phyloP scores from a whole-genome alignment of 805 yeast species.

The Candida gorgasii region DNA sequence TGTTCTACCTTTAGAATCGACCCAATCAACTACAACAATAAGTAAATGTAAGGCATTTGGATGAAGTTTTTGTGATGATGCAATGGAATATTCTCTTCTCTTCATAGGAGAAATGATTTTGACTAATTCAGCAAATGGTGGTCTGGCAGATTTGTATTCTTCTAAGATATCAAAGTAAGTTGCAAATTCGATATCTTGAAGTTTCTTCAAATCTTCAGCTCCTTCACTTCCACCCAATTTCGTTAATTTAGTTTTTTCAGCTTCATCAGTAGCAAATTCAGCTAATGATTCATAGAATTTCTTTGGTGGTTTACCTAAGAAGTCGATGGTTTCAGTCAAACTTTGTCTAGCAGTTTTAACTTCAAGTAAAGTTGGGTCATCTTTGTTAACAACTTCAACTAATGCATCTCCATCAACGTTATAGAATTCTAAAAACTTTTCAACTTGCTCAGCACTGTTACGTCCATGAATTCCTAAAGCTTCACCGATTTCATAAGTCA shows the following conservation, averaged over 20 bases:
- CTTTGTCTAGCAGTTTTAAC: conserved; percentile 81
- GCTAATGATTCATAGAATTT: conserved; percentile 85
- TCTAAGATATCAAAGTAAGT: conserved; percentile 80
- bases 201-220: conserved; percentile 78
- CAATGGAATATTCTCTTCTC: conserved; percentile 97
- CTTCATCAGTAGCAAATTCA: conserved; percentile 66
- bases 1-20: conserved; percentile 77
- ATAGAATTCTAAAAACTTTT: conserved; percentile 66
- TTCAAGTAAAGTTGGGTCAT: conserved; percentile 57
- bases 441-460: conserved; percentile 66
- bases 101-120: conserved; percentile 80
- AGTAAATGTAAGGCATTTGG: conserved; percentile 88
- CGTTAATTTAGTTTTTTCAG: conserved; percentile 61
- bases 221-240: conserved; percentile 76
- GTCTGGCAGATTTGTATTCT: conserved; percentile 80
- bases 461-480: conserved; percentile 95
- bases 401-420: conserved; percentile 69
- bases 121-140: conserved; percentile 67
- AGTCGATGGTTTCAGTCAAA: conserved; percentile 75
- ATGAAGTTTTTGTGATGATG: conserved; percentile 91
- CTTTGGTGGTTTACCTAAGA: conserved; percentile 95
- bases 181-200: conserved; percentile 80
- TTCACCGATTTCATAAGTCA: conserved; percentile 92
- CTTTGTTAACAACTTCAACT: conserved; percentile 71
- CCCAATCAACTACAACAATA: conserved; percentile 96